These are phyloP conservation scores for Luvunga scandens DNA, from an alignment of 345 rosid genomes.

Conservation along the genomic window DNA sequence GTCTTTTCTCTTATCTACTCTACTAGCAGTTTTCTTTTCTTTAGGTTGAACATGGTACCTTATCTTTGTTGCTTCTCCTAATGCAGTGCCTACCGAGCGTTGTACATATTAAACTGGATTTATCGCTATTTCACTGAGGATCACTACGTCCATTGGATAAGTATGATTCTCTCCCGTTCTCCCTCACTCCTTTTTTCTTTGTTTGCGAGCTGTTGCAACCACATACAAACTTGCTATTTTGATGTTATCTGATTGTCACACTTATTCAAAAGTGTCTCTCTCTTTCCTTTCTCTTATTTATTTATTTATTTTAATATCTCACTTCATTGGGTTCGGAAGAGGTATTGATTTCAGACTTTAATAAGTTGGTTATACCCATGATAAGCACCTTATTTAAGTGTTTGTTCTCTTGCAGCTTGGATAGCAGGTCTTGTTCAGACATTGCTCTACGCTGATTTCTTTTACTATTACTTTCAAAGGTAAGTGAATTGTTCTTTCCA, in stretches of 20 bases:
- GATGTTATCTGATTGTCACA: background rate
- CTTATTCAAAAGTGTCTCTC: background rate
- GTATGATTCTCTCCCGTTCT: conserved; percentile 38
- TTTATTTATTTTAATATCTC: no score
- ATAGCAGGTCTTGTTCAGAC: conserved; percentile 69
- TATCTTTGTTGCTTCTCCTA: background rate
- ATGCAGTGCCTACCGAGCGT: conserved; percentile 65
- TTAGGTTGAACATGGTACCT: background rate
- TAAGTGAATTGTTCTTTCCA: conserved; percentile 4
- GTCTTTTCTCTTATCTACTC: background rate
- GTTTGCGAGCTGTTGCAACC: background rate
- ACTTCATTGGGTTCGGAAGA: background rate
- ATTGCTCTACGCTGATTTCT: conserved; percentile 75
- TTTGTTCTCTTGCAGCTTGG: conserved; percentile 53
- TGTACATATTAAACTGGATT: conserved; percentile 77
- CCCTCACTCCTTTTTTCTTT: background rate
- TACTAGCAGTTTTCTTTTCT: background rate
- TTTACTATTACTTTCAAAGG: conserved; percentile 79
- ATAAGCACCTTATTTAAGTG: background rate
- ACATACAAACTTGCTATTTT: background rate
- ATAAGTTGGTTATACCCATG: background rate
- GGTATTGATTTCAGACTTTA: background rate
- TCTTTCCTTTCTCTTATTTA: background rate
- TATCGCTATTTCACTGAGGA: conserved; percentile 74
- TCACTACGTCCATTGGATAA: conserved; percentile 72